Evolutionary conservation across 306 rosid species (phyloP), one percentile per base, ranked within the genome.

Genomic region (Ceratonia siliqua): DNA sequence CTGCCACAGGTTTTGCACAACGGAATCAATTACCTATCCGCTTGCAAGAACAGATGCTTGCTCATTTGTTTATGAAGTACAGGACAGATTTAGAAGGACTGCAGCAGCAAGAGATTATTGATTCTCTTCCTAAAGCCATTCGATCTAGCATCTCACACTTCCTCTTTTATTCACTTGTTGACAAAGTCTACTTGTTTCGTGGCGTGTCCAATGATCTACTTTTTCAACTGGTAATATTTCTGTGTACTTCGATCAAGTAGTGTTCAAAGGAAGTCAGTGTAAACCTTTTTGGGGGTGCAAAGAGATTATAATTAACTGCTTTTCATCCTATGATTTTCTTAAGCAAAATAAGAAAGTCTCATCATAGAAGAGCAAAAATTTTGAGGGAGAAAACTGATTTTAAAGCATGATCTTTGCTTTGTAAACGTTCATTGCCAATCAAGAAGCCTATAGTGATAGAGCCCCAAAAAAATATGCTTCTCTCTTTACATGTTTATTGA

Each of bases 121-220:
- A 86, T 42, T 70, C 89, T 14, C 98, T 93, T 76, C 93, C 98
- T 20, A 91, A 87, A 73, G 96, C 98, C 55, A 93, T 93, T 61
- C 81, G 82, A 71, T 87, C 93, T 11, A 82, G 93, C 77, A 87
- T 93, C 73, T 78, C 91, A 6, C 86, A 82, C 42, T 85, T 52
- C 73, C 90, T 93, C 75, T 93, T 93, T 83, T 76, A 79, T 69
- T 25, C 87, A 32, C 82, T 89, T 28, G 76, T 91, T 39, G 88
- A 91, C 43, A 78, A 65, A 1, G 82, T 85, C 45, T 93, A 93
- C 85, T 78, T 91, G 82, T 91, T 93, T 73, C 25, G 58, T 0
- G 96, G 97, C 27, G 93, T 93, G 25, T 90, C 98, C 14, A 54
- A 28, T 18, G 96, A 93, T 83, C 77, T 93, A 8, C 83, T 88